Evolutionary conservation across 1,139 yeast species (phyloP).

Genomic region (Hemisphaericaspora lyxosophila): DNA sequence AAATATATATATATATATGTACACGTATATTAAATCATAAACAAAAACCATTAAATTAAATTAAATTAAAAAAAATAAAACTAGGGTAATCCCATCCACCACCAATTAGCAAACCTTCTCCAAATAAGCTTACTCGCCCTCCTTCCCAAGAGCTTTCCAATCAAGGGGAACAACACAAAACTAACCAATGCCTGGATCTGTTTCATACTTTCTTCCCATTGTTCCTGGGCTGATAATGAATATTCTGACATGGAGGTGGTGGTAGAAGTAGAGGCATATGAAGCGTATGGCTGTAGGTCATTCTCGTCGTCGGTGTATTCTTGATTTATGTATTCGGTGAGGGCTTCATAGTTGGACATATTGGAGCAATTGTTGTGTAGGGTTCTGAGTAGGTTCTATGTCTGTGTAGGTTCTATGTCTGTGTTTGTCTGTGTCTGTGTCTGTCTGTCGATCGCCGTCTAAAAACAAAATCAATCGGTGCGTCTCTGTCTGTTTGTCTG

Average conservation of each 20-base stretch:
- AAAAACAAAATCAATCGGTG: too few relatives aligned
- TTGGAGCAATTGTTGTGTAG: neutral
- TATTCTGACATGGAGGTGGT: constrained; percentile 16
- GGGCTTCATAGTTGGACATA: constrained; percentile 11
- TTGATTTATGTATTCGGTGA: constrained; percentile 10
- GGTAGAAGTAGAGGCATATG: constrained; percentile 8
- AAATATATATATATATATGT: constrained; percentile 3
- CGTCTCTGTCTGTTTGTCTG: too few relatives aligned
- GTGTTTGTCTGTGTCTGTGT: neutral
- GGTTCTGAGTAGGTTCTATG: neutral
- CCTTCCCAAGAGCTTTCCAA: constrained; percentile 73
- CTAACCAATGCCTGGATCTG: constrained; percentile 60
- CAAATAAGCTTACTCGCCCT: constrained; percentile 49
- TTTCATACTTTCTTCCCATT: constrained; percentile 75
- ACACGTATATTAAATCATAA: neutral
- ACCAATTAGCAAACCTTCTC: constrained; percentile 35
- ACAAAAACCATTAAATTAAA: too few relatives aligned
- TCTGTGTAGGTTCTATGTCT: neutral
- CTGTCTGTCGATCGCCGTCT: too few relatives aligned
- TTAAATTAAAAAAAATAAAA: too few relatives aligned
- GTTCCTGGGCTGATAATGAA: constrained; percentile 55
- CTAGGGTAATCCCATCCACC: constrained; percentile 17
- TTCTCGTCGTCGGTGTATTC: constrained; percentile 12
- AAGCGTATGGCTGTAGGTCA: constrained; percentile 9
- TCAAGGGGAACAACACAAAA: constrained; percentile 62